Evolutionary conservation across 2,329 filamentous ascomycete genomes (phyloP).

Genomic region (Cylindrodendrum hubeiense): DNA sequence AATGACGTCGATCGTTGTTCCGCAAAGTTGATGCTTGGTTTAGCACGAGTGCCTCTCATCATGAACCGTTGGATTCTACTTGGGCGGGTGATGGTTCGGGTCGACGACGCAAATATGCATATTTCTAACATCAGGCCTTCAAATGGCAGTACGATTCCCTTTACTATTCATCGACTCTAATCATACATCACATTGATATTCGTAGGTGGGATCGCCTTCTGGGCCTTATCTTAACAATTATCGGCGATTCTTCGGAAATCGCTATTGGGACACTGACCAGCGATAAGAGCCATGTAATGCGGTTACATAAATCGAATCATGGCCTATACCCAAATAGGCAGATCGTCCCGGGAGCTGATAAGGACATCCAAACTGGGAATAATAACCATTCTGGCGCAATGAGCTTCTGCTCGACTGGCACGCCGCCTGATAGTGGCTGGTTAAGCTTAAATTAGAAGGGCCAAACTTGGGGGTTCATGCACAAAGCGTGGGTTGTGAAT

Average conservation of each 20-base stretch:
- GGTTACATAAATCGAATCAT: not conserved
- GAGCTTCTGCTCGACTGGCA: not conserved
- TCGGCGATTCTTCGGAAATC: not conserved
- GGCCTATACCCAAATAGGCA: not conserved
- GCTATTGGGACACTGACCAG: not conserved
- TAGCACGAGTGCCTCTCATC: too few species aligned
- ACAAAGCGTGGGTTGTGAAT: not conserved
- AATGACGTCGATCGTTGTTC: too few species aligned
- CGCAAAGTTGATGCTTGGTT: too few species aligned
- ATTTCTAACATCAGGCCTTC: too few species aligned
- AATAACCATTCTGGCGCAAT: not conserved
- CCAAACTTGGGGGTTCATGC: not conserved
- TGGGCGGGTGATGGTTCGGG: too few species aligned
- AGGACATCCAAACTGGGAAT: not conserved
- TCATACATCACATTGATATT: too few species aligned
- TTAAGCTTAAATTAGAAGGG: not conserved
- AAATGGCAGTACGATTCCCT: too few species aligned
- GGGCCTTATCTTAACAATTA: not conserved
- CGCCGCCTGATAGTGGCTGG: not conserved
- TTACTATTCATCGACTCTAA: too few species aligned
- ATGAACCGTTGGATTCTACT: too few species aligned
- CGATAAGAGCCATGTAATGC: not conserved
- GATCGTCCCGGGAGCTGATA: not conserved
- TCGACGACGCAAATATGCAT: too few species aligned
- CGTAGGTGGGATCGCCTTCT: too few species aligned